phyloP scores from a whole-genome alignment of 169 alveolate genomes.

The Amoebophrya sp. region DNA sequence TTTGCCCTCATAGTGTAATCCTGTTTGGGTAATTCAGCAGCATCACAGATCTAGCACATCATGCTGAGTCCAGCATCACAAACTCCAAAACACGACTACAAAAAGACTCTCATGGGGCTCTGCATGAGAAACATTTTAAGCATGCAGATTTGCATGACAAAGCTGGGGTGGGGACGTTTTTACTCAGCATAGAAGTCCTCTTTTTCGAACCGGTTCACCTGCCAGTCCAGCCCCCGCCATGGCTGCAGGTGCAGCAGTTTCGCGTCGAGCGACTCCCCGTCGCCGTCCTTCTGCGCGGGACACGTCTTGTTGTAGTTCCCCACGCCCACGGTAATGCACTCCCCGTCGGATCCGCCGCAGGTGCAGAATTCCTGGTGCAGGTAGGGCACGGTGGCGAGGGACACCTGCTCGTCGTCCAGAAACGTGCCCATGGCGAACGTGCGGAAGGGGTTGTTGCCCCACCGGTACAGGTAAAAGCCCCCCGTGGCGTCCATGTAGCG shows the following conservation, averaged over 20 bases:
- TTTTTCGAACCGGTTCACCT: neutral
- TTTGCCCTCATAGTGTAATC: too few relatives aligned
- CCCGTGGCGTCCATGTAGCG: slow-evolving; percentile 32
- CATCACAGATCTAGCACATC: too few relatives aligned
- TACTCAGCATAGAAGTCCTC: neutral
- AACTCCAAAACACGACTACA: too few relatives aligned
- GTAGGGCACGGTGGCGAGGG: neutral
- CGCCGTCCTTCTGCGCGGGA: too few relatives aligned
- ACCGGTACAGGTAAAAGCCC: slow-evolving; percentile 19
- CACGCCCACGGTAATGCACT: neutral
- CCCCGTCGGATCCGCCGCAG: slow-evolving; percentile 26
- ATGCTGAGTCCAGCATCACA: too few relatives aligned
- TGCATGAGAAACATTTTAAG: too few relatives aligned
- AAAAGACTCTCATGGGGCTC: too few relatives aligned
- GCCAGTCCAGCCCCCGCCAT: slow-evolving; percentile 18
- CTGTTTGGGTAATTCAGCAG: too few relatives aligned
- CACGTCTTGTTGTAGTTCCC: slow-evolving; percentile 1
- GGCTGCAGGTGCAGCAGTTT: slow-evolving; percentile 25
- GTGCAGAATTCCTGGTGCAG: slow-evolving; percentile 27
- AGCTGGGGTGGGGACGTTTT: too few relatives aligned
- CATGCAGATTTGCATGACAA: neutral
- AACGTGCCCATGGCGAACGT: slow-evolving; percentile 28
- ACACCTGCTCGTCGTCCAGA: neutral
- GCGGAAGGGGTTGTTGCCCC: slow-evolving; percentile 35
- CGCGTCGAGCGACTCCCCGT: neutral